Base-by-base conservation (phyloP, 1,284 basidiomycete genomes). In the Exsudoporus floridanus region DNA sequence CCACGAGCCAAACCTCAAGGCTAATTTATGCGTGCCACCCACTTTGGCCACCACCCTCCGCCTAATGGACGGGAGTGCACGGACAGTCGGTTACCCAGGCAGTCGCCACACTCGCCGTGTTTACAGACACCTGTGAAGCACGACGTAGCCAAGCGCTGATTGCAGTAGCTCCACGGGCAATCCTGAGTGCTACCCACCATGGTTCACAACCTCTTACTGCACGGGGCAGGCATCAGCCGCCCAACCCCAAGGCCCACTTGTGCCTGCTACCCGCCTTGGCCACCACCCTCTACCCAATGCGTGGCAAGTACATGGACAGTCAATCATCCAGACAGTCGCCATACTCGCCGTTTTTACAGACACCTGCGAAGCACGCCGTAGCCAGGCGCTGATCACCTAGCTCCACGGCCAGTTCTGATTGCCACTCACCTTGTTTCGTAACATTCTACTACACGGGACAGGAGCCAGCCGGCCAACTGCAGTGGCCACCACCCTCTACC, bases 221-320 rank as follows among this genome's bases (percentile, higher is more conserved):
- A 27, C 14, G 21, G 33, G 14, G 4, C 28, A 31, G 37, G 6
- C 23, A 18, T 21, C 13, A 21, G 42, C 30, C 48, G 18, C 3
- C 21, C 5, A 8, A 39, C 16, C 18, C 40, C 14, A 21, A 39
- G 25, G 25, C 16, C 23, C n/a, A 10, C n/a, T 9, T 10, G 12
- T 3, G 31, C 16, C 4, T 49, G 44, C 40, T 39, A 59, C 56
- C 23, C 42, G 51, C 48, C 42, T 33, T 19, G 33, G n/a, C 1
- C 40, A 46, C 37, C 37, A 23, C 38, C n/a, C 18, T 13, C 23
- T 12, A 34, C 35, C 16, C 1, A 4, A 25, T 16, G 19, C 40
- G 37, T 19, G 3, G 28, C 14, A 19, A 44, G 37, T 25, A 3
- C 6, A 34, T 4, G 12, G 18, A 23, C 6, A 2, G 13, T n/a